A percentile compares a stretch with the other conserved stretches of the same genome.
phyloP scores from a whole-genome alignment of 306 rosid genomes.

The Styphnolobium japonicum region DNA sequence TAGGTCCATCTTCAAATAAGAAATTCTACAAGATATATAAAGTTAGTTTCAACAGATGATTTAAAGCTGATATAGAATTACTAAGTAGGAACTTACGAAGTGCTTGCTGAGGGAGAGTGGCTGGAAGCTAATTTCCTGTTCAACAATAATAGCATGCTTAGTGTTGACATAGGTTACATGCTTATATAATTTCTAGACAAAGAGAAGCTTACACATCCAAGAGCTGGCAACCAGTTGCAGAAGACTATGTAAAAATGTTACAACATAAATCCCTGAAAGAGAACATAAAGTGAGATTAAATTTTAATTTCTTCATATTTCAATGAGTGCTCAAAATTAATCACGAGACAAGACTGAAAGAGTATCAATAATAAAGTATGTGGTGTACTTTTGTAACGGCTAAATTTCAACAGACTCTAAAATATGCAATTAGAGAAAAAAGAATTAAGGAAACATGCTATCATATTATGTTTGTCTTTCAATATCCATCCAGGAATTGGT shows the following conservation, averaged over 20 bases:
- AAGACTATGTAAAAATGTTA: slow-evolving; percentile 61
- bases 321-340: not conserved
- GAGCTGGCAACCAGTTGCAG: slow-evolving; percentile 22
- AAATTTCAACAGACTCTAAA: not conserved
- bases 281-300: slow-evolving; percentile 4
- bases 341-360: too few relatives aligned
- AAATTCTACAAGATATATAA: slow-evolving; percentile 34
- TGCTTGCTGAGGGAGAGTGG: slow-evolving; percentile 35
- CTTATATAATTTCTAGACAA: not conserved
- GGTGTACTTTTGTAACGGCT: not conserved
- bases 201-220: slow-evolving; percentile 56
- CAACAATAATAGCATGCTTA: slow-evolving; percentile 1
- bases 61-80: not conserved
- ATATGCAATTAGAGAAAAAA: not conserved
- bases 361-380: too few relatives aligned
- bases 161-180: not conserved
- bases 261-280: slow-evolving; percentile 76
- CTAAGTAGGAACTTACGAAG: slow-evolving; percentile 41
- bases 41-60: slow-evolving; percentile 12
- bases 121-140: slow-evolving; percentile 76
- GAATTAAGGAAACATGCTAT: slow-evolving; percentile 31
- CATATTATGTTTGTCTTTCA: slow-evolving; percentile 27
- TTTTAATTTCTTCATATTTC: not conserved
- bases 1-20: slow-evolving; percentile 65
- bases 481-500: slow-evolving; percentile 56